Percentiles rank a stretch among this genome's conserved stretches.
phyloP scores from a whole-genome alignment of 345 rosid genomes.

The Chamaenerion angustifolium region DNA sequence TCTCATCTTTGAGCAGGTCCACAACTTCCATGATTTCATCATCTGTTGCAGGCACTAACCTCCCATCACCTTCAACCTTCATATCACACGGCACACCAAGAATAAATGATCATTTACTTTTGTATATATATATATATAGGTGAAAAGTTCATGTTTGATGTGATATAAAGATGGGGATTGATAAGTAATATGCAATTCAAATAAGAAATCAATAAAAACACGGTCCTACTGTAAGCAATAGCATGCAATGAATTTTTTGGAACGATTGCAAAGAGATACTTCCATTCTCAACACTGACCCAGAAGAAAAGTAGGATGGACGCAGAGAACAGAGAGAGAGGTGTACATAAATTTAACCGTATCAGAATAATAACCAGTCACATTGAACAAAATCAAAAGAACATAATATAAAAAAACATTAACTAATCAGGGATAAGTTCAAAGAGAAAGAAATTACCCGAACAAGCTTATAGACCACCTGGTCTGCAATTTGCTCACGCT shows the following conservation, averaged over 20 bases:
- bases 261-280: no score
- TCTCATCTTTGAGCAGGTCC: slow-evolving; percentile 50
- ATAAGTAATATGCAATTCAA: no score
- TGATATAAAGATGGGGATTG: no score
- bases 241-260: no score
- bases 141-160: no score
- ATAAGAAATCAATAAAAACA: no score
- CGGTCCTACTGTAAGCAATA: no score
- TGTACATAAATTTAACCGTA: no score
- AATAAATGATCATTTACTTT: not conserved
- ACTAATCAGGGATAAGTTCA: not conserved
- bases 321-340: no score
- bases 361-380: not conserved
- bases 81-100: slow-evolving; percentile 3
- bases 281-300: no score
- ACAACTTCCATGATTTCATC: slow-evolving; percentile 79
- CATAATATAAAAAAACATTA: slow-evolving; percentile 1
- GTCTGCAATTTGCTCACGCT: slow-evolving; percentile 33
- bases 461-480: slow-evolving; percentile 89
- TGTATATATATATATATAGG: no score
- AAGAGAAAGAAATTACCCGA: slow-evolving; percentile 31
- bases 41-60: slow-evolving; percentile 87
- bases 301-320: no score
- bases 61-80: slow-evolving; percentile 75
- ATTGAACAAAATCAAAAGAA: not conserved